A percentile compares a stretch with the other conserved stretches of the same genome.
Conservation (phyloP, 1,284 basidiomycete genomes). For the Quambalaria eucalypti region DNA sequence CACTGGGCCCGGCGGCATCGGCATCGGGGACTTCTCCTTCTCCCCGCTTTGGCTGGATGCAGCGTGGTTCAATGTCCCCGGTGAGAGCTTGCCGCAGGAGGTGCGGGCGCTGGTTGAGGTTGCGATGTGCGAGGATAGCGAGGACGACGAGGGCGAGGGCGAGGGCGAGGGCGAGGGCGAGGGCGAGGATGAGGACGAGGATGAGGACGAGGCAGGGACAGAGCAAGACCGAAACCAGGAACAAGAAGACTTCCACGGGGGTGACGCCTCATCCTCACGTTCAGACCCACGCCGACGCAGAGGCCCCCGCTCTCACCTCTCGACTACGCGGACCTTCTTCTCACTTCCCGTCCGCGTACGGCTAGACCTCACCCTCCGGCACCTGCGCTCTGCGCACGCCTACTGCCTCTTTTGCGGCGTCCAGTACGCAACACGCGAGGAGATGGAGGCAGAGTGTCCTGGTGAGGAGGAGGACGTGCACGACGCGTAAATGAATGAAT, state of each 20-base stretch:
- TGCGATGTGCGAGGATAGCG: conserved; percentile 1
- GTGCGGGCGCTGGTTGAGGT: conserved; percentile 2
- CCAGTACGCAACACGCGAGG: conserved; percentile 4
- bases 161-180: not conserved
- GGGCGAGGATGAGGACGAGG: not conserved
- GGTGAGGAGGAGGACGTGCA: conserved; percentile 15
- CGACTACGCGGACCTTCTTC: not conserved
- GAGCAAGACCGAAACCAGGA: not conserved
- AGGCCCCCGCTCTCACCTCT: not conserved
- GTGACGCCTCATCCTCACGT: not conserved
- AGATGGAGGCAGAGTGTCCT: conserved; percentile 7
- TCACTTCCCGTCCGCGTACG: conserved; percentile 2
- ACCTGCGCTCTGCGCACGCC: conserved; percentile 7
- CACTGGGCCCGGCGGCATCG: no score
- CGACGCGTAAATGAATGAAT: no score
- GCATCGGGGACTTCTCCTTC: not conserved
- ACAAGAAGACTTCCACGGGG: no score
- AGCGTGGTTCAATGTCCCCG: not conserved
- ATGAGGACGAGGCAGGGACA: not conserved
- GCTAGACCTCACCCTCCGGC: conserved; percentile 6
- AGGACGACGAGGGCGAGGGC: not conserved
- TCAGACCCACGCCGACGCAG: no score
- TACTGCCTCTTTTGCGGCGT: conserved; percentile 16
- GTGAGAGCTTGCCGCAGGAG: conserved; percentile 1
- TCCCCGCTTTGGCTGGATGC: conserved; percentile 11